A percentile compares a stretch with the other conserved stretches of the same genome.
These are phyloP conservation scores for Cinchona pubescens DNA, from an alignment of 257 asterid genomes.

Conservation along the genomic window DNA sequence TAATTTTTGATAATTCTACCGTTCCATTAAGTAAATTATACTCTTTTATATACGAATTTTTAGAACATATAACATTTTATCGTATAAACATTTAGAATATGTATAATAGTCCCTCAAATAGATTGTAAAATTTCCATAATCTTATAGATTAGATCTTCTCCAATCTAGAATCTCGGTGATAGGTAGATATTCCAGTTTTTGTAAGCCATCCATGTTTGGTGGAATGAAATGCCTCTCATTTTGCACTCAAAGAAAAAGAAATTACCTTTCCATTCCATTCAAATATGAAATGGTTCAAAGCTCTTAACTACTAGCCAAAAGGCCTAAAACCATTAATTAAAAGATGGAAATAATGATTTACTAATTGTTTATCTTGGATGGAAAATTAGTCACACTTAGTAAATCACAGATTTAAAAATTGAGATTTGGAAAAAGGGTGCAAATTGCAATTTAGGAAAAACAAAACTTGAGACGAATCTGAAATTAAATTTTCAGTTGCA, in stretches of 20 bases:
- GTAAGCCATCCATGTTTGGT: not conserved
- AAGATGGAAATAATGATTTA: not conserved
- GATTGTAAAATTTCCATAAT: too few species aligned
- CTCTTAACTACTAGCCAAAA: too few species aligned
- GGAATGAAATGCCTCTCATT: not conserved
- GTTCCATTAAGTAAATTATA: too few species aligned
- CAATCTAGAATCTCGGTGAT: not conserved
- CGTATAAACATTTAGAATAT: too few species aligned
- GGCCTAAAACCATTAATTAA: not conserved
- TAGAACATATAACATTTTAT: too few species aligned
- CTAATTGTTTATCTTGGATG: not conserved
- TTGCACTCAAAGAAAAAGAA: not conserved
- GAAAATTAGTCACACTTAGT: not conserved
- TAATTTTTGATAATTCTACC: too few species aligned
- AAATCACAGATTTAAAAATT: not conserved
- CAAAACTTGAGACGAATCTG: not conserved
- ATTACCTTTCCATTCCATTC: not conserved
- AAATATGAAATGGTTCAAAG: too few species aligned
- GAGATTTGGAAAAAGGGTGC: not conserved
- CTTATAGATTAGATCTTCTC: not conserved
- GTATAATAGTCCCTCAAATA: too few species aligned
- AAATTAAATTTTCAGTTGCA: not conserved
- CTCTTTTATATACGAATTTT: too few species aligned
- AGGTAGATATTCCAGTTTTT: not conserved
- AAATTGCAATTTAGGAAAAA: not conserved